These are phyloP conservation scores for Hypomontagnella monticulosa DNA, from an alignment of 495 filamentous ascomycete genomes.

Conservation along the genomic window DNA sequence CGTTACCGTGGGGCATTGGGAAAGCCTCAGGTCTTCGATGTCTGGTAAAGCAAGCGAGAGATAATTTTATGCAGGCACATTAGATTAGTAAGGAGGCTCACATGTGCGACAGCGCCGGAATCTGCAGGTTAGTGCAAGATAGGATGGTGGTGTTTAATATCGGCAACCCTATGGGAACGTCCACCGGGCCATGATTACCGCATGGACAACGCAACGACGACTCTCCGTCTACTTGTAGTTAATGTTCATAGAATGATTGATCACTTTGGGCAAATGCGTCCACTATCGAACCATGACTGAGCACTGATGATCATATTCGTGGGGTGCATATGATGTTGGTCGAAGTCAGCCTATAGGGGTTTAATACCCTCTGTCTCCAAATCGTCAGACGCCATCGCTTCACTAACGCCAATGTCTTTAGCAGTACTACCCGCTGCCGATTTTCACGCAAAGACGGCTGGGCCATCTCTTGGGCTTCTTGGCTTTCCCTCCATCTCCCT, in stretches of 20 bases:
- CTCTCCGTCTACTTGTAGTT: constrained; percentile 8
- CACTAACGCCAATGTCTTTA: constrained; percentile 16
- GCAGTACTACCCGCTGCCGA: constrained; percentile 6
- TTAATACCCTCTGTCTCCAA: constrained; percentile 23
- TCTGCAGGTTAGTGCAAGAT: constrained; percentile 2
- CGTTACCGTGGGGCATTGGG: constrained; percentile 6
- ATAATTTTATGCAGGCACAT: constrained; percentile 1
- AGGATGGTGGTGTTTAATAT: constrained; percentile 6
- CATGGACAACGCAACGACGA: constrained; percentile 21
- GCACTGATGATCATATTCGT: constrained; percentile 27
- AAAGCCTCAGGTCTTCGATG: constrained; percentile 10
- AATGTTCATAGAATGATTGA: constrained; percentile 10
- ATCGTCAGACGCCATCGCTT: constrained; percentile 18
- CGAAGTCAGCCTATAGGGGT: constrained; percentile 31
- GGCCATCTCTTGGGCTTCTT: constrained; percentile 31
- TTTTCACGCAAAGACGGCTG: constrained; percentile 13
- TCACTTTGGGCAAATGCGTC: constrained; percentile 12
- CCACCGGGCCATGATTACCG: constrained; percentile 24
- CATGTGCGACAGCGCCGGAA: constrained; percentile 12
- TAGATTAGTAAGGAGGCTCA: constrained; percentile 19
- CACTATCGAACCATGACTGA: constrained; percentile 24
- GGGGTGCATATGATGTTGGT: constrained; percentile 36
- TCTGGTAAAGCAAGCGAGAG: neutral
- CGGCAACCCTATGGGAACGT: constrained; percentile 27
- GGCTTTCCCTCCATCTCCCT: constrained; percentile 24